Conservation (phyloP, 768 basidiomycete genomes). For the Agaricus bisporus region DNA sequence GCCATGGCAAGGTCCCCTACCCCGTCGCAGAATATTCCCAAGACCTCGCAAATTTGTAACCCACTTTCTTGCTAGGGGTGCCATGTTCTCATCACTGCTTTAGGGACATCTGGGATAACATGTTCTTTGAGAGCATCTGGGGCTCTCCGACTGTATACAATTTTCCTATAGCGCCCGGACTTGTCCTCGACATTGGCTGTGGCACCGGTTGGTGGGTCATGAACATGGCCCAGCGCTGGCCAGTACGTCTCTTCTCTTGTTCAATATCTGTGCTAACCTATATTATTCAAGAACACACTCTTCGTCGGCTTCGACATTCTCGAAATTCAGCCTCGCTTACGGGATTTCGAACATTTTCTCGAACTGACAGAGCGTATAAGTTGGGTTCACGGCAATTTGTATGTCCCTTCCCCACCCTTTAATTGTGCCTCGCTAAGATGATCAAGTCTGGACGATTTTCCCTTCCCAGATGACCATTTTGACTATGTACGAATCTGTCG, state of each 20-base stretch:
- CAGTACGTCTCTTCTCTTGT: constrained; percentile 31
- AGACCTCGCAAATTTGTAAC: constrained; percentile 52
- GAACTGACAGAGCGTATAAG: constrained; percentile 43
- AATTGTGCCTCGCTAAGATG: neutral
- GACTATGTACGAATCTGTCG: constrained; percentile 61
- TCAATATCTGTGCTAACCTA: neutral
- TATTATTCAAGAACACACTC: constrained; percentile 42
- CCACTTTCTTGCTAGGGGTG: neutral
- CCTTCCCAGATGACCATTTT: constrained; percentile 51
- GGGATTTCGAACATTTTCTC: constrained; percentile 27
- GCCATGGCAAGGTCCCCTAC: constrained; percentile 45
- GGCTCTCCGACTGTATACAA: constrained; percentile 47
- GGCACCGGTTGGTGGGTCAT: constrained; percentile 69
- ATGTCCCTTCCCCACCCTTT: neutral
- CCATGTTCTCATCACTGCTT: neutral
- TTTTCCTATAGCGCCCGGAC: constrained; percentile 42
- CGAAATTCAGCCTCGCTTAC: constrained; percentile 47
- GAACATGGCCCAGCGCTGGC: constrained; percentile 63
- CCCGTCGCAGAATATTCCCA: constrained; percentile 42
- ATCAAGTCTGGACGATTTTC: constrained; percentile 55
- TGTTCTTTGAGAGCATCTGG: constrained; percentile 50
- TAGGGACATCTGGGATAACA: constrained; percentile 69
- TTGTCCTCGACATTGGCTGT: constrained; percentile 65
- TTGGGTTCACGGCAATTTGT: constrained; percentile 73
- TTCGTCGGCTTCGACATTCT: constrained; percentile 58